Base-by-base conservation (phyloP, 345 rosid genomes). In the Citrus maxima region DNA sequence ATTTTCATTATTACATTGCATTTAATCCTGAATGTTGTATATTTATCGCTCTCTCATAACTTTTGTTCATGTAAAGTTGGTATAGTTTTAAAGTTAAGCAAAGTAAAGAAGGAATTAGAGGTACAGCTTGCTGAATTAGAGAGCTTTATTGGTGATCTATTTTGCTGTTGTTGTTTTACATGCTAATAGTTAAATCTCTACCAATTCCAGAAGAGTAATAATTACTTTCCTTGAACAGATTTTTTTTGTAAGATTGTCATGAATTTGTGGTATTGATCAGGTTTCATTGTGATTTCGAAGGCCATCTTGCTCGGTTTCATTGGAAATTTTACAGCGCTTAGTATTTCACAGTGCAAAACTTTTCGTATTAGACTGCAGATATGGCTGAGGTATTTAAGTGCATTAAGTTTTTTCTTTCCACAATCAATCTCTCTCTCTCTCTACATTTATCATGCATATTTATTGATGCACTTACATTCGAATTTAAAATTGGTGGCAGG, bases 311-410 rank as follows among this genome's bases (percentile, higher is more conserved):
- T 77, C 72, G 63, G 83, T 70, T 72, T 60, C 28, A 16, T 62
- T 25, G 10, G 42, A 35, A 58, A 61, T 51, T 40, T 24, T 59
- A 56, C 28, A 34, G 35, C 10, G 35, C 10, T 30, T 10, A 42
- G 61, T 24, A 35, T 28, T 61, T 27, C n/a, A 21, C 10, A 10
- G 59, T 16, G n/a, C 59, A 69, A 49, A 10, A 4, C 21, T 30
- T 35, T 58, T 72, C 21, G 0, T 32, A 13, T 69, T 55, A 59
- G 51, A 28, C 71, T 56, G 74, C 35, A 59, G 76, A 63, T 76
- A 94, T 92, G 97, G 92, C 91, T 63, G 97, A 94, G 98, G 97
- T 91, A 85, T 37, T 35, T 21, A 77, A 35, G 24, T 32, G 42
- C 12, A 38, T 38, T 7, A 2, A 55, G 24, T 22, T 79, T 14